Evolutionary conservation across 2,329 filamentous ascomycete species (phyloP).

Genomic region (Alternaria ethzedia): DNA sequence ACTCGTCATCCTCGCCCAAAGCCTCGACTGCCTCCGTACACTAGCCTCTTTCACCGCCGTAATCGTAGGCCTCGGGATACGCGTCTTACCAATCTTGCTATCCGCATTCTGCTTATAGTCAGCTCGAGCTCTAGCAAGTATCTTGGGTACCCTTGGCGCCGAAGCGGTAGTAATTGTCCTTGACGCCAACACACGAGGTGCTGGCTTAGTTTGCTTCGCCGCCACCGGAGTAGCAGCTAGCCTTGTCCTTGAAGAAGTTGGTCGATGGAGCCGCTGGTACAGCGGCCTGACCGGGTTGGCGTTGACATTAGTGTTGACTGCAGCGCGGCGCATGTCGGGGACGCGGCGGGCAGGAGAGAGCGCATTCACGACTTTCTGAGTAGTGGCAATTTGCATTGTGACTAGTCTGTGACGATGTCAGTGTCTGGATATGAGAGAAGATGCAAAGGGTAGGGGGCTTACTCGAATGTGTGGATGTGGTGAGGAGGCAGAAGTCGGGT

Average conservation of each 20-base stretch:
- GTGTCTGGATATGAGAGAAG: neutral
- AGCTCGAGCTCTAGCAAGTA: neutral
- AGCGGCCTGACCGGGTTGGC: conserved; percentile 1
- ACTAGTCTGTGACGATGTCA: neutral
- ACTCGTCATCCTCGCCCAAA: neutral
- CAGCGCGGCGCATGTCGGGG: conserved; percentile 1
- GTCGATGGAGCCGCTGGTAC: conserved; percentile 3
- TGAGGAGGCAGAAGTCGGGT: neutral
- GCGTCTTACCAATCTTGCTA: neutral
- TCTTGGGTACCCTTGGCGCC: neutral
- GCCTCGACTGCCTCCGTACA: neutral
- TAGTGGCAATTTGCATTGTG: neutral
- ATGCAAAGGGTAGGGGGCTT: neutral
- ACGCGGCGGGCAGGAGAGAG: conserved; percentile 2
- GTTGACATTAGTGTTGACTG: conserved; percentile 3
- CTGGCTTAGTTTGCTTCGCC: neutral
- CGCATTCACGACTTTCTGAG: neutral
- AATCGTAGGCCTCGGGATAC: neutral
- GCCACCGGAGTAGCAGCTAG: neutral
- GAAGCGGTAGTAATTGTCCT: neutral
- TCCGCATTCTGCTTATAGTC: neutral
- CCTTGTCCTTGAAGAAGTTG: neutral
- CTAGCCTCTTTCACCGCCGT: neutral
- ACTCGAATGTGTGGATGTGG: neutral
- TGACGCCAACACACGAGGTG: neutral